Evolutionary conservation across 2,329 filamentous ascomycete species (phyloP), one percentile per base, ranked within the genome.

Genomic region (Neoascochyta sp.): DNA sequence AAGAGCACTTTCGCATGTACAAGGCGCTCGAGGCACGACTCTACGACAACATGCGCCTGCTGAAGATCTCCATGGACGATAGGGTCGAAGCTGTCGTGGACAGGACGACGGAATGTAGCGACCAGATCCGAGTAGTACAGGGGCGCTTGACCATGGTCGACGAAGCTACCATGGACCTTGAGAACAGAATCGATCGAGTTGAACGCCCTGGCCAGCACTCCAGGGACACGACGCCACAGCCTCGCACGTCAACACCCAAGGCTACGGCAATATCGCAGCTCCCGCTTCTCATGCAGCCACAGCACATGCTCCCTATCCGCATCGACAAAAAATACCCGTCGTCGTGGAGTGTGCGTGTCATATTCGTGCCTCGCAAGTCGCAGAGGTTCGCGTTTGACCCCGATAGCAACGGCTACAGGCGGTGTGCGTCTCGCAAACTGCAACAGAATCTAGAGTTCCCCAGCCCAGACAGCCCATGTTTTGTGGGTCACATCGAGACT

Each of bases 11-110:
- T 15, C 39, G 51, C 12, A 54, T 51, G 4, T 57, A 53, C 39
- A 59, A 53, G 35, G 46, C 40, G 1, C 46, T 63, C 15, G 56
- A 65, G 33, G 52, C 49, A 14, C 52, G 57, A 20, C 37, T 64
- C 37, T 65, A 64, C 36, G 41, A 62, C 31, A 64, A 63, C 39
- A 62, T 62, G 59, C 50, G 53, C 24, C 36, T 50, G 9, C 24
- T 65, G 29, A 64, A 64, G 35, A 48, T 64, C 19, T 49, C 54
- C 26, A 57, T 65, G 49, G 62, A 65, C 32, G 62, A 65, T 41
- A 57, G 54, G 40, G 54, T 64, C 19, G 62, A 65, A 42, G 60
- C 58, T 6, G 59, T 63, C n/a, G 58, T 65, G 12, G 61, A 65
- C 40, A 54, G 56, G 38, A 62, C 60, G 18, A 58, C 60, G 11